Evolutionary conservation across 1,284 basidiomycete genomes (phyloP), one percentile per base, ranked within the genome.

Genomic region (Hortiboletus rubellus): DNA sequence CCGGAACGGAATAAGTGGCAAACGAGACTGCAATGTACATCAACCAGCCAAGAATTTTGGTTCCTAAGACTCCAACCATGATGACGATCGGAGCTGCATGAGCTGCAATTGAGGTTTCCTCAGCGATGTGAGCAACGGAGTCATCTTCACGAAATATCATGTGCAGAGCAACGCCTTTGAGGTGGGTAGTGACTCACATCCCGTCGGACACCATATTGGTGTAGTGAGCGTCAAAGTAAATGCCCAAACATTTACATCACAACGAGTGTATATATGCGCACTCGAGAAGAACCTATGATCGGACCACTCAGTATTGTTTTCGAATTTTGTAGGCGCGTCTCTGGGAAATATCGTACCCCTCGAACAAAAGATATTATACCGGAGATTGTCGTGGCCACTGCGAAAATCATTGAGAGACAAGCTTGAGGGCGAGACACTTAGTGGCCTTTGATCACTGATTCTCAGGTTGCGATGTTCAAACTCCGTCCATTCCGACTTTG

Each of bases 61-160:
- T 86, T 3, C 74, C 79, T 14, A 75, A 74, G 18, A 86, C 83
- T 22, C 81, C 82, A 46, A 83, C 76, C 44, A 90, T 76, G 65
- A 92, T 92, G 5, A 90, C 89, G 50, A 89, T 81, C 5, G 91
- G 90, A 3, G 87, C 86, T 14, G 85, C 83, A 49, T 76, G 74
- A 6, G 83, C 79, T 3, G 87, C 87, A 45, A 84, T 83, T 8
- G 84, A 74, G 0, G 82, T 83, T 74, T 90, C 87, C 72, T 90
- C 88, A 7, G 85, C 79, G 48, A 90, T 85, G 65, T 89, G 87
- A 17, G 85, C 85, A 5, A 86, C 86, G 30, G 86, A 86, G 65
- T 90, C 87, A 61, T 65, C 65, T 22, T 66, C 44, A 12, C 22
- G 30, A 42, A 48, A 42, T 9, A 38, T 18, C 15, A 22, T 52